A percentile compares a stretch with the other conserved stretches of the same genome.
Evolutionary conservation across 441 rosid genomes (phyloP).

Genomic region (Pelargonium australe): DNA sequence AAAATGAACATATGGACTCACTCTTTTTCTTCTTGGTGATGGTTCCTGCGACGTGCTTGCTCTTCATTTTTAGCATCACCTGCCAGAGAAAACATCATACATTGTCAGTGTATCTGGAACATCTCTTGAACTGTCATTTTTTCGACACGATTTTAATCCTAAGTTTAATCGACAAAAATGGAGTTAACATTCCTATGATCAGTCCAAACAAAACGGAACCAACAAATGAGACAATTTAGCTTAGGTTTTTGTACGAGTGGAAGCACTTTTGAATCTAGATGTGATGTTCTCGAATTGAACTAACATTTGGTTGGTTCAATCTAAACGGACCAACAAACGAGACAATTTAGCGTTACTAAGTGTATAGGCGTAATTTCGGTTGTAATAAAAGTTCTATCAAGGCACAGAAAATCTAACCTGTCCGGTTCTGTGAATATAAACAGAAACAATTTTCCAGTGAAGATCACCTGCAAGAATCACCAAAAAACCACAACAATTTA

Average conservation of each 20-base stretch:
- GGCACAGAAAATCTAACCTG: slow-evolving; percentile 45
- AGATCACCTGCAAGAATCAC: slow-evolving; percentile 55
- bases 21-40: slow-evolving; percentile 98
- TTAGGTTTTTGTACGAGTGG: too few species aligned
- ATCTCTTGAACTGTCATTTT: slow-evolving; percentile 4
- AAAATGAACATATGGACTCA: slow-evolving; percentile 27
- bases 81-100: slow-evolving; percentile 34
- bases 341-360: slow-evolving; percentile 24
- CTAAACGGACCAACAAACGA: too few species aligned
- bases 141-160: slow-evolving; percentile 34
- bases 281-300: too few species aligned
- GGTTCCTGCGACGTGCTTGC: slow-evolving; percentile 91
- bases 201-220: too few species aligned
- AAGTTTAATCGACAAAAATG: slow-evolving; percentile 3
- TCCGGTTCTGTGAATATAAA: slow-evolving; percentile 63
- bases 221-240: too few species aligned
- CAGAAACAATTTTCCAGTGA: slow-evolving; percentile 89
- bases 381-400: too few species aligned
- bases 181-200: too few species aligned
- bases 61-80: slow-evolving; percentile 92
- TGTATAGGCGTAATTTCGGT: too few species aligned
- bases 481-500: background rate
- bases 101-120: background rate
- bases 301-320: too few species aligned
- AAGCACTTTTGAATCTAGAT: too few species aligned